Evolutionary conservation across 2,329 filamentous ascomycete species (phyloP), one percentile per base, ranked within the genome.

Genomic region (Calonectria crousiana): DNA sequence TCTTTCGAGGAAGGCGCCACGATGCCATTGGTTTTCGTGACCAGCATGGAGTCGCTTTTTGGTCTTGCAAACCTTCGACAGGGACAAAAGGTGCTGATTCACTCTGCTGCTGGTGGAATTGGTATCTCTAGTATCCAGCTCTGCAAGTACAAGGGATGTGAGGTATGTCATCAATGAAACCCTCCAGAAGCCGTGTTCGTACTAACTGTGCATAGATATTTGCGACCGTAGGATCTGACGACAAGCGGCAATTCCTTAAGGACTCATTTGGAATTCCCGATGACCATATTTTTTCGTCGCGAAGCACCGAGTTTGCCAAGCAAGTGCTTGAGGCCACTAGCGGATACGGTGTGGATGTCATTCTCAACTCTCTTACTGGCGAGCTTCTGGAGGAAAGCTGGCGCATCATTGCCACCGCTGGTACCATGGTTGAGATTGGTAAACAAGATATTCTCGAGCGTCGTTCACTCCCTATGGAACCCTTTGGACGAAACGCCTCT

Each of bases 401-500:
- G 84, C 72, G 80, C 20, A 84, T 84, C 66, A 75, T 88, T 5
- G 84, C 85, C 1, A 70, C 78, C 0, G 83, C 82, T 67, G 86
- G 86, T 6, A 78, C 80, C 0, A 72, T 81, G n/a, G 71, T 80
- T 28, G 78, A 81, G 36, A 81, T 86, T 56, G 83, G 83, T 6
- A 83, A 82, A 65, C 77, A 75, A n/a, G 84, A 85, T 53, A 81
- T 85, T 3, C 30, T 78, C 11, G 70, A 80, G 18, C 75, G 78
- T 6, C 78, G 78, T 16, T 62, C 65, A 5, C 68, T 79, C 13
- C 58, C 71, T 0, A 87, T 87, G 85, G 69, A 78, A 1, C 83
- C 82, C 0, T 87, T 87, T 62, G 81, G 81, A 4, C 67, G 36
- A 41, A 62, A 62, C 9, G 56, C 56, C 56, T 62, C 56, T 3